A percentile compares a stretch with the other conserved stretches of the same genome.
phyloP scores from a whole-genome alignment of 345 rosid species.

The Euphorbia peplus region DNA sequence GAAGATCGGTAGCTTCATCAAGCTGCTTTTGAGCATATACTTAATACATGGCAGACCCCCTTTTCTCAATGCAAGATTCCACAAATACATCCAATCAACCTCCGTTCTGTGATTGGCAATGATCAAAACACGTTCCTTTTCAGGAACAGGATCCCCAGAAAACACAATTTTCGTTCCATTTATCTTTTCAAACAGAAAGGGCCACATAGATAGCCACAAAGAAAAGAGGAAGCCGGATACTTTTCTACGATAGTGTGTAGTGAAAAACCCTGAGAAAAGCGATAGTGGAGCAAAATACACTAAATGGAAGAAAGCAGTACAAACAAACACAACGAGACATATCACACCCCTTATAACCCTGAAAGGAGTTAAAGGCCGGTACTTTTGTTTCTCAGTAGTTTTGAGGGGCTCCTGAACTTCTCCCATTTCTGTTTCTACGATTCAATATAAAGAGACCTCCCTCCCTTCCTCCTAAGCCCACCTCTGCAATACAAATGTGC shows the following conservation, averaged over 20 bases:
- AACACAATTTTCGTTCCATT: conserved; percentile 65
- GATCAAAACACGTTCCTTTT: conserved; percentile 55
- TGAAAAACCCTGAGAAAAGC: conserved; percentile 38
- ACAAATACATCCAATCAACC: conserved; percentile 91
- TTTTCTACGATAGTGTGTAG: conserved; percentile 52
- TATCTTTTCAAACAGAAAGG: conserved; percentile 72
- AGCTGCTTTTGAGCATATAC: conserved; percentile 77
- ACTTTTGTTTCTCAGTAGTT: conserved; percentile 40
- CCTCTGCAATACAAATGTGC: conserved; percentile 36
- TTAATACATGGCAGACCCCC: conserved; percentile 71
- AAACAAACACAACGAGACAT: conserved; percentile 57
- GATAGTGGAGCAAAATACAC: conserved; percentile 58
- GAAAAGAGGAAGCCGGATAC: conserved; percentile 53
- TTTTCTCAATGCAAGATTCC: conserved; percentile 78
- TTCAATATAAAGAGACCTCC: conserved; percentile 11
- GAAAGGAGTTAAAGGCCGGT: conserved; percentile 54
- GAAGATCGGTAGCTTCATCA: conserved; percentile 72
- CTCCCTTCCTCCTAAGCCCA: conserved; percentile 18
- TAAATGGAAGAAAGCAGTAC: conserved; percentile 66
- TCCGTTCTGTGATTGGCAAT: conserved; percentile 87
- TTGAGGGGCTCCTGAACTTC: conserved; percentile 41
- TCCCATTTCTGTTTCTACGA: conserved; percentile 44
- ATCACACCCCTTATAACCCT: conserved; percentile 60
- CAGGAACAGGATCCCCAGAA: conserved; percentile 58
- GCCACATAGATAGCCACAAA: conserved; percentile 79